A percentile compares a stretch with the other conserved stretches of the same genome.
These are phyloP conservation scores for Fistulifera pelliculosa DNA, from an alignment of 108 stramenopile species.

Conservation along the genomic window DNA sequence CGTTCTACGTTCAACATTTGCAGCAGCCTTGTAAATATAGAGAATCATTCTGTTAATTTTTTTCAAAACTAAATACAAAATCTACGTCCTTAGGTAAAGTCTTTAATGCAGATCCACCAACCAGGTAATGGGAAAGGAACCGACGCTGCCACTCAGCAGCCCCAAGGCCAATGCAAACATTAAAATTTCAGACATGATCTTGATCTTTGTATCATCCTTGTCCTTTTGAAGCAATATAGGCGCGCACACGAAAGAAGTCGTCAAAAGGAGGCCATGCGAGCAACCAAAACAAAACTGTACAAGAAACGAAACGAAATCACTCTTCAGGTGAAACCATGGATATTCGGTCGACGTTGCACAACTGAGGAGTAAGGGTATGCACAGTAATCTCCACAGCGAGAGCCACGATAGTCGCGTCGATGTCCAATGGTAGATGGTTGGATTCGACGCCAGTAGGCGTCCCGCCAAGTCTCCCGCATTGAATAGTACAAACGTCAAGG, in stretches of 20 bases:
- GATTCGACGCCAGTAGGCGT: slow-evolving; percentile 14
- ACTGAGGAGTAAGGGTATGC: slow-evolving; percentile 22
- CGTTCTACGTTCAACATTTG: too few relatives aligned
- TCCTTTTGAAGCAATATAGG: slow-evolving; percentile 14
- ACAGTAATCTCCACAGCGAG: slow-evolving; percentile 17
- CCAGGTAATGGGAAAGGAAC: slow-evolving; percentile 26
- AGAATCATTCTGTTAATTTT: too few relatives aligned
- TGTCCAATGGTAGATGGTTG: not conserved
- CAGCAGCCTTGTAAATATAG: too few relatives aligned
- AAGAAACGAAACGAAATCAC: slow-evolving; percentile 27
- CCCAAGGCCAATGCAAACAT: slow-evolving; percentile 42
- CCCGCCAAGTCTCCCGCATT: slow-evolving; percentile 47
- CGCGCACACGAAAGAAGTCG: slow-evolving; percentile 29
- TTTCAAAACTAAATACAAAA: too few relatives aligned
- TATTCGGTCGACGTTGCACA: slow-evolving; percentile 6
- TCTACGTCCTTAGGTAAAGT: too few relatives aligned
- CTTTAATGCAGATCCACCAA: not conserved
- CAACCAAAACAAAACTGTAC: slow-evolving; percentile 28
- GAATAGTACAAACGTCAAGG: slow-evolving; percentile 42
- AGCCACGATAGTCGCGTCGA: slow-evolving; percentile 14
- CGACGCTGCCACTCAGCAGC: slow-evolving; percentile 29
- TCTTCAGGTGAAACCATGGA: slow-evolving; percentile 7
- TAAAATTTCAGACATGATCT: slow-evolving; percentile 31
- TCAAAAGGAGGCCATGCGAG: slow-evolving; percentile 33
- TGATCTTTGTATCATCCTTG: slow-evolving; percentile 13